Evolutionary conservation across 768 basidiomycete genomes (phyloP).

Genomic region (Tricholoma sp.): DNA sequence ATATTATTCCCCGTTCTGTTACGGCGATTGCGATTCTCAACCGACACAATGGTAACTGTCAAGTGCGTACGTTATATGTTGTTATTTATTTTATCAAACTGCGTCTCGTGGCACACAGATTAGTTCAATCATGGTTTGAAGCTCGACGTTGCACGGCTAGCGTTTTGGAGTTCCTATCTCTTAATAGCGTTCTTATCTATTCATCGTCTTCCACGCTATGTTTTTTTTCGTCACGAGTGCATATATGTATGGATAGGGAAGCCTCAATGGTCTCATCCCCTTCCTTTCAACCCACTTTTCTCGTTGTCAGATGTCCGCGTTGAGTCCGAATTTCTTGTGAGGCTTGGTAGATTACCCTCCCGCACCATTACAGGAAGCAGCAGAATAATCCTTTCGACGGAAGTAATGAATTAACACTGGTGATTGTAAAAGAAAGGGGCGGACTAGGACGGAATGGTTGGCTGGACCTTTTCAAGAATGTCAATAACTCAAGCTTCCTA

Average conservation of each 20-base stretch:
- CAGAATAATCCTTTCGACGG: neutral
- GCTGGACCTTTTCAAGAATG: neutral
- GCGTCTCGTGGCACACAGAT: neutral
- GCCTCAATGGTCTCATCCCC: neutral
- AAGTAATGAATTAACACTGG: neutral
- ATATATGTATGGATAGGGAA: neutral
- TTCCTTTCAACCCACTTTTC: neutral
- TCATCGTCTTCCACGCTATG: neutral
- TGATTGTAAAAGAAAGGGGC: neutral
- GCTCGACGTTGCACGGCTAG: neutral
- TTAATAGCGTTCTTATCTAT: neutral
- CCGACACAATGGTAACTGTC: slow-evolving; percentile 7
- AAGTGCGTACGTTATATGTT: neutral
- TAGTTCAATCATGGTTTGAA: neutral
- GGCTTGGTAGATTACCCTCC: neutral
- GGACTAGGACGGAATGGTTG: neutral
- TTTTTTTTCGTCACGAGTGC: no score
- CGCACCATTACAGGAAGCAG: neutral
- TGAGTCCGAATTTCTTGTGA: neutral
- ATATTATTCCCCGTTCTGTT: slow-evolving; percentile 3
- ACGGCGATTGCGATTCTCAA: neutral
- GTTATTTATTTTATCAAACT: neutral
- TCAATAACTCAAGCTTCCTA: no score
- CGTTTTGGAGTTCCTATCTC: neutral
- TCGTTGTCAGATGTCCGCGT: neutral